Percentiles rank a stretch among this genome's conserved stretches.
Evolutionary conservation across 805 yeast genomes (phyloP).

Genomic region (Candida michaelii): DNA sequence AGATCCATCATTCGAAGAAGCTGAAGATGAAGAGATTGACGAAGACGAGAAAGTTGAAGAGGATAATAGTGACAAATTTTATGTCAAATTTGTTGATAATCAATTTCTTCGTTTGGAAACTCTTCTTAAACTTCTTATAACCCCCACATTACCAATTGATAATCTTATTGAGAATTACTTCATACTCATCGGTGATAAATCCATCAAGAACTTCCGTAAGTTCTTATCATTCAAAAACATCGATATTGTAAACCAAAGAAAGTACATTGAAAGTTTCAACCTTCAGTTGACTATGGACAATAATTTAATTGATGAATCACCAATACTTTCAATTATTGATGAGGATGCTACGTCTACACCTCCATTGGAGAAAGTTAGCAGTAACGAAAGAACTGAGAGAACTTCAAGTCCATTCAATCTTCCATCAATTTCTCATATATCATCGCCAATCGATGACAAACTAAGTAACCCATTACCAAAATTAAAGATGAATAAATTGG

Average conservation of each 20-base stretch:
- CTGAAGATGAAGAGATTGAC: conserved; percentile 22
- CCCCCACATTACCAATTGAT: conserved; percentile 60
- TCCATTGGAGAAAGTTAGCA: conserved; percentile 1
- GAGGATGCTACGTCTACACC: conserved; percentile 15
- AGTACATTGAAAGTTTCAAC: conserved; percentile 38
- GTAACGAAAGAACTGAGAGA: not conserved
- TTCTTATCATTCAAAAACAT: conserved; percentile 65
- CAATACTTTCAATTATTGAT: conserved; percentile 33
- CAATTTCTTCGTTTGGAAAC: conserved; percentile 52
- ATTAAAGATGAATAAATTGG: conserved; percentile 41
- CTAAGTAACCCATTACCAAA: conserved; percentile 21
- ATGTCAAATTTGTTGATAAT: conserved; percentile 42
- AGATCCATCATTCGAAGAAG: conserved; percentile 34
- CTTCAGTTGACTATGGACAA: conserved; percentile 30
- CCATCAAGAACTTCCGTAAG: conserved; percentile 61
- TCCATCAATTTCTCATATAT: conserved; percentile 1
- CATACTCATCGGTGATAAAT: conserved; percentile 62
- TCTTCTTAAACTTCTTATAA: conserved; percentile 65
- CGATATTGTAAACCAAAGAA: conserved; percentile 23
- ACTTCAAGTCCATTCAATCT: conserved; percentile 4
- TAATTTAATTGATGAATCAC: conserved; percentile 28
- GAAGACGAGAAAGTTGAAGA: too few species aligned
- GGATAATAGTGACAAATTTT: conserved; percentile 22
- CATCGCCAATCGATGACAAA: conserved; percentile 16
- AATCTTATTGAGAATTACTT: conserved; percentile 66